Conservation (phyloP, 768 basidiomycete species). For the Lactifluus hygrophoroides region DNA sequence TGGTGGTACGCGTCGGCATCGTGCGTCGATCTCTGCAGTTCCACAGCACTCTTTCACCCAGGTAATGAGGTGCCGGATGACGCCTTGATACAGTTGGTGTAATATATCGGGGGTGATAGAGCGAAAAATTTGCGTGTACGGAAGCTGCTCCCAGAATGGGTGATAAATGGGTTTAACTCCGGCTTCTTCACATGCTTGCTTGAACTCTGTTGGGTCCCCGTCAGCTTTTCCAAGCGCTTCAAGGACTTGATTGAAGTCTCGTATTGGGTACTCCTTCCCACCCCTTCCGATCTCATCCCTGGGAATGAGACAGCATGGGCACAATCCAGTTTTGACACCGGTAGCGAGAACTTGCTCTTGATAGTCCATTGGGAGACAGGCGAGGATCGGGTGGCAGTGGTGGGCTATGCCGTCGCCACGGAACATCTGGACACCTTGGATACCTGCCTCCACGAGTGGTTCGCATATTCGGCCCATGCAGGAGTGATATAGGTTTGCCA, state of each 20-base stretch:
- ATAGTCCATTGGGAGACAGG: too few relatives aligned
- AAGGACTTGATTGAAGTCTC: background rate
- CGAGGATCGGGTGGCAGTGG: too few relatives aligned
- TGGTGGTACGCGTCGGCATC: slow-evolving; percentile 27
- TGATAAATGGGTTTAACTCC: background rate
- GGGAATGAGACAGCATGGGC: background rate
- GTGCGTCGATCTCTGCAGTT: slow-evolving; percentile 30
- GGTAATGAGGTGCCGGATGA: too few relatives aligned
- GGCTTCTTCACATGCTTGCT: too few relatives aligned
- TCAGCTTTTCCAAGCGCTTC: background rate
- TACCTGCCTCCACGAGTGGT: background rate
- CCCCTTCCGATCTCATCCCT: background rate
- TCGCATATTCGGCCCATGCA: too few relatives aligned
- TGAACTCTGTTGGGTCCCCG: background rate
- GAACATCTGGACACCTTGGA: background rate
- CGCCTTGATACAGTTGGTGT: too few relatives aligned
- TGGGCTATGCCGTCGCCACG: background rate
- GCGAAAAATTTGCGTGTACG: background rate
- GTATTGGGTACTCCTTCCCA: too few relatives aligned
- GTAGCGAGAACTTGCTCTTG: too few relatives aligned
- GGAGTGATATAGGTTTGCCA: too few relatives aligned
- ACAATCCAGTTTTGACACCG: too few relatives aligned
- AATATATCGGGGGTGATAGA: too few relatives aligned
- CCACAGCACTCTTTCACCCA: too few relatives aligned
- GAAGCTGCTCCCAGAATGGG: background rate